Percentiles rank a stretch among this genome's conserved stretches.
Evolutionary conservation across 306 rosid species (phyloP).

Genomic region (Trifolium fragiferum): DNA sequence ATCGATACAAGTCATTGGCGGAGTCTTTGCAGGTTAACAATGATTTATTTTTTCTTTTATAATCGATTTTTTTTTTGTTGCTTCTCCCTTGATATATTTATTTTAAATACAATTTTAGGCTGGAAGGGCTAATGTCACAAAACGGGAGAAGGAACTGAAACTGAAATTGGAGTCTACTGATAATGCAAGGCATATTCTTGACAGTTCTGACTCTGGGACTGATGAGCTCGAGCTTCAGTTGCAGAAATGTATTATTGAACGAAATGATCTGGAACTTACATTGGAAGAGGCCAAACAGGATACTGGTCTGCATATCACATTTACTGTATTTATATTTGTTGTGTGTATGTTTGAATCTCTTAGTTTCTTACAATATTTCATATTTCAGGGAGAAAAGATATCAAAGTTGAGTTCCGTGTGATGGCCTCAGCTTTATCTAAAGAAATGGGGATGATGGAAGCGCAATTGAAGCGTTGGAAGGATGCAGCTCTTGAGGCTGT

Average conservation of each 20-base stretch:
- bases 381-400: slow-evolving; percentile 88
- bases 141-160: slow-evolving; percentile 84
- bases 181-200: slow-evolving; percentile 61
- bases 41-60: slow-evolving; percentile 31
- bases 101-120: slow-evolving; percentile 58
- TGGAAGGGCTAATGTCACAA: slow-evolving; percentile 66
- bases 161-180: slow-evolving; percentile 72
- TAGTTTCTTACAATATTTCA: slow-evolving; percentile 45
- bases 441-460: slow-evolving; percentile 97
- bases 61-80: slow-evolving; percentile 16
- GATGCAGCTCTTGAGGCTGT: slow-evolving; percentile 83
- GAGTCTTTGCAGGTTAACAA: slow-evolving; percentile 79
- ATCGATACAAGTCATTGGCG: slow-evolving; percentile 61
- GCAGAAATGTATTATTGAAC: slow-evolving; percentile 69
- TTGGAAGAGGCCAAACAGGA: slow-evolving; percentile 92
- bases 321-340: slow-evolving; percentile 38
- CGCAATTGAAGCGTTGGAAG: slow-evolving; percentile 88
- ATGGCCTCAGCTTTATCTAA: slow-evolving; percentile 92
- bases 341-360: slow-evolving; percentile 38
- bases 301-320: slow-evolving; percentile 58
- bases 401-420: slow-evolving; percentile 86
- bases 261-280: slow-evolving; percentile 77
- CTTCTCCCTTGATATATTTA: slow-evolving; percentile 21
- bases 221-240: slow-evolving; percentile 86
- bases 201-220: slow-evolving; percentile 57